Evolutionary conservation across 495 filamentous ascomycete species (phyloP).

Genomic region (Penicillium psychrofluorescens): DNA sequence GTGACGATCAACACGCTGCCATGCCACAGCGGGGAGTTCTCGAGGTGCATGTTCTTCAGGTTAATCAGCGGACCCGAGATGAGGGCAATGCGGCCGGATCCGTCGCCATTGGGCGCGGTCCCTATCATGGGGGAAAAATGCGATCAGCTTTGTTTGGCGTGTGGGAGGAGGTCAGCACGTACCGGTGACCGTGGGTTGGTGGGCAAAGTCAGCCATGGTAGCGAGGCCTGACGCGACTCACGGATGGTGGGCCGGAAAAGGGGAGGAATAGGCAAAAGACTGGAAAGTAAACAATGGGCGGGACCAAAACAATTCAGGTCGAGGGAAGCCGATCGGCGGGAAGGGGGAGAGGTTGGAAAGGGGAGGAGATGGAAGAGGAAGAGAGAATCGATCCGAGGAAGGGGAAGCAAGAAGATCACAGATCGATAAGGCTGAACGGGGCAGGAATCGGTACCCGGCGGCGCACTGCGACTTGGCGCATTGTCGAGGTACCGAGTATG

Average conservation of each 20-base stretch:
- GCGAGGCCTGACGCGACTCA: slow-evolving; percentile 1
- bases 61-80: slow-evolving; percentile 79
- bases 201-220: slow-evolving; percentile 9
- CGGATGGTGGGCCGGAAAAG: neutral
- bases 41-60: slow-evolving; percentile 71
- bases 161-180: neutral
- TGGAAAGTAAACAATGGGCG: too few relatives aligned
- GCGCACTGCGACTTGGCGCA: too few relatives aligned
- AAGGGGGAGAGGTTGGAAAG: too few relatives aligned
- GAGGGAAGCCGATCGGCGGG: too few relatives aligned
- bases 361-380: too few relatives aligned
- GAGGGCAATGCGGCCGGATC: slow-evolving; percentile 20
- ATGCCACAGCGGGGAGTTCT: slow-evolving; percentile 53
- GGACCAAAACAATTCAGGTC: too few relatives aligned
- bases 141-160: neutral
- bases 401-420: too few relatives aligned
- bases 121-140: slow-evolving; percentile 5
- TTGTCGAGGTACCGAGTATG: too few relatives aligned
- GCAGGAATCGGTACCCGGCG: too few relatives aligned
- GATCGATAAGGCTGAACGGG: too few relatives aligned
- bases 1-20: slow-evolving; percentile 80
- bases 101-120: slow-evolving; percentile 13
- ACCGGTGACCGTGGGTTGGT: slow-evolving; percentile 6
- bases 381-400: too few relatives aligned
- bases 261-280: neutral